Base-by-base conservation (phyloP, 1,284 basidiomycete species). In the Abortiporus biennis region DNA sequence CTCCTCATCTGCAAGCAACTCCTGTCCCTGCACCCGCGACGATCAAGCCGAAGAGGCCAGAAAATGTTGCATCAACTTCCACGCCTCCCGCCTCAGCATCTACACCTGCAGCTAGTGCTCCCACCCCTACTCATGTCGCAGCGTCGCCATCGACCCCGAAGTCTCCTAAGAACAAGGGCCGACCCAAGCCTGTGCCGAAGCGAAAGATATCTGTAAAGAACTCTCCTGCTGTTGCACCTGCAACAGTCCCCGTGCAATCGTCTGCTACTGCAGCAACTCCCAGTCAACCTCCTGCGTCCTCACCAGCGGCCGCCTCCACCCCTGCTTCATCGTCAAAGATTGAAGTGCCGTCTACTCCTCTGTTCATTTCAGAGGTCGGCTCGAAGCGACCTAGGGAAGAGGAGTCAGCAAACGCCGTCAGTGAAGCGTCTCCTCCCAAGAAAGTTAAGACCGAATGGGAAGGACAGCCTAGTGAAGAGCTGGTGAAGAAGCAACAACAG, bases 381-480 rank as follows among this genome's bases (percentile, higher is more conserved):
- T 51, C 56, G 31, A 87, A 86, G 54, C 74, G 82, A 20, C 63
- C 62, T 17, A 74, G 80, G 15, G 80, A 85, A 41, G 84, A 85
- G 13, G 80, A 79, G 6, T 55, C 62, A 29, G 50, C 53, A 15
- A 63, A 66, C 21, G 61, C 67, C 2, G 41, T 48, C 5, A 67
- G 68, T 45, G 73, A 75, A 41, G 76, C 76, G 6, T 80, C 80
- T 2, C 78, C 83, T 3, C 77, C 81, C 15, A 88, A 88, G 63
- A 77, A 80, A 39, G 54, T 62, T 31, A 86, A 80, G 67, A 75
- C 70, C 11, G 82, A 87, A 41, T 84, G 78, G 76, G 80, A 82
- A 36, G 74, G 73, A 13, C 65, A 72, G 30, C 61, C 70, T 6
- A 78, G 64, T 47, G 78, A 82, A 32, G 69, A 63, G 19, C 54